phyloP scores from a whole-genome alignment of 2,329 filamentous ascomycete species.

The Biscogniauxia sp. region DNA sequence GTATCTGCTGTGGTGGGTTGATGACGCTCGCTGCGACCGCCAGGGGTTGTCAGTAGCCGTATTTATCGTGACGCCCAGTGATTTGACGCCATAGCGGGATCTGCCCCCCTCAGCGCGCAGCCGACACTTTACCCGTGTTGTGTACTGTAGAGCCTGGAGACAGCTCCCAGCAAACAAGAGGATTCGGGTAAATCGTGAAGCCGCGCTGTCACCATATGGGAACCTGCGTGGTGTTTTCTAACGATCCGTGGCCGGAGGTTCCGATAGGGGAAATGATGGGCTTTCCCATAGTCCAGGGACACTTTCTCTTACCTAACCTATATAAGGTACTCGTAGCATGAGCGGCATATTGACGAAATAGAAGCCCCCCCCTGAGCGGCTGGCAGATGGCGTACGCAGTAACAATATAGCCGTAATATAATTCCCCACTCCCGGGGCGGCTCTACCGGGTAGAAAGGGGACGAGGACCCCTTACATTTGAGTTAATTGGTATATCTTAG shows the following conservation, averaged over 20 bases:
- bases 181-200: neutral
- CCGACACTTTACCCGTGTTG: neutral
- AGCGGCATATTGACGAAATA: neutral
- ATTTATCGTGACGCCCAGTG: neutral
- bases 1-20: neutral
- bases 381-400: neutral
- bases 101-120: neutral
- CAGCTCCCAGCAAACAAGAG: neutral
- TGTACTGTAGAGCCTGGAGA: neutral
- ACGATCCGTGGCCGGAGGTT: neutral
- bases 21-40: neutral
- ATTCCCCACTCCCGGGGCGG: conserved; percentile 18
- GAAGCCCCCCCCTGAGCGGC: neutral
- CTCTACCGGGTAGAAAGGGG: conserved; percentile 16
- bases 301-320: neutral
- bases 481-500: neutral
- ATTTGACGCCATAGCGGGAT: neutral
- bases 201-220: neutral
- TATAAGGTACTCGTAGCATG: neutral
- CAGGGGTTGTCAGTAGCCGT: neutral
- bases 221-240: neutral
- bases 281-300: neutral
- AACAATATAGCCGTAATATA: conserved; percentile 22
- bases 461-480: neutral
- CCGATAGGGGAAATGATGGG: neutral